Conservation (phyloP, 805 yeast species). For the Metschnikowia amazonensis region DNA sequence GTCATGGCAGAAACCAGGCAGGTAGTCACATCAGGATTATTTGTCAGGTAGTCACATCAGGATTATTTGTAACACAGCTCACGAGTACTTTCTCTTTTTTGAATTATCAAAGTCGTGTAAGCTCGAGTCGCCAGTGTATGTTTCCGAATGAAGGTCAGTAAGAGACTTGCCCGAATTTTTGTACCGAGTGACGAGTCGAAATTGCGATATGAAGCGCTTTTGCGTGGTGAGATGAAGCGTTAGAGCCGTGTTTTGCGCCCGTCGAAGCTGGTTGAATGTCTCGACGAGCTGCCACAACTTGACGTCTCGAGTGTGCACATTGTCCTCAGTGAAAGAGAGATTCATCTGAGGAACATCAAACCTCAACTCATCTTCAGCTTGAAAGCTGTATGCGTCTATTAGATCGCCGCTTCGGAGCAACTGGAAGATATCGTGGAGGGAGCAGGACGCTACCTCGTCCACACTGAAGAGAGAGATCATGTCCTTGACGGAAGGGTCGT, state of each 20-base stretch:
- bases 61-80: not conserved
- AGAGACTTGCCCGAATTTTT: conserved; percentile 22
- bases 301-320: conserved; percentile 24
- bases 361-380: conserved; percentile 26
- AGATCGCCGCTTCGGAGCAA: conserved; percentile 28
- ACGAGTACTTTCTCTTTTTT: conserved; percentile 2
- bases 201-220: conserved; percentile 27
- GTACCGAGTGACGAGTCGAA: conserved; percentile 21
- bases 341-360: conserved; percentile 28
- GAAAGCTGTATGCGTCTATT: conserved; percentile 22
- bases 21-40: not conserved
- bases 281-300: conserved; percentile 25
- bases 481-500: conserved; percentile 9
- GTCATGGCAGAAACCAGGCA: too few relatives aligned
- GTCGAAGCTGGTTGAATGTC: conserved; percentile 6
- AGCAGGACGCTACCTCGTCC: conserved; percentile 14
- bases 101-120: not conserved
- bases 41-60: not conserved
- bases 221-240: conserved; percentile 21
- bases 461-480: conserved; percentile 28
- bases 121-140: not conserved
- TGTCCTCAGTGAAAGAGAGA: conserved; percentile 31
- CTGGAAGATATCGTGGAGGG: conserved; percentile 26
- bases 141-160: conserved; percentile 7
- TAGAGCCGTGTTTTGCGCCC: conserved; percentile 14